Conservation (phyloP, 73 alveolate species). For the Paramecium biaurelia region DNA sequence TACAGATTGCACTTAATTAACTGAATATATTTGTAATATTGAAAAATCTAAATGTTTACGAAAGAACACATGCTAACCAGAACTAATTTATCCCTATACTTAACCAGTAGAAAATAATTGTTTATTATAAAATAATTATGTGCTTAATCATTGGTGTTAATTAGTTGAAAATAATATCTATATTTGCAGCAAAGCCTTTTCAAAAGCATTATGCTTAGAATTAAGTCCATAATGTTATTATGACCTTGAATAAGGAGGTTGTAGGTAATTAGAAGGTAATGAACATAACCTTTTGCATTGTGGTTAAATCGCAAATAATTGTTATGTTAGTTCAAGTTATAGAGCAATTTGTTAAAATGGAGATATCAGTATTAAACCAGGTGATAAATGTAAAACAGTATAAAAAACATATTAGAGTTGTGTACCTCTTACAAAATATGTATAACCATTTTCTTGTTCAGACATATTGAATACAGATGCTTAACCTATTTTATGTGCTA, state of each 20-base stretch:
- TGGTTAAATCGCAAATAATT: not conserved
- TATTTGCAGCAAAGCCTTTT: not conserved
- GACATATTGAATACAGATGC: not conserved
- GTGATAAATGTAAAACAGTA: not conserved
- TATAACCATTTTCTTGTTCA: not conserved
- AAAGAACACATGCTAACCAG: not conserved
- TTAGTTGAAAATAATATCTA: not conserved
- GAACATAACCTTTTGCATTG: not conserved
- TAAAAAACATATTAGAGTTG: not conserved
- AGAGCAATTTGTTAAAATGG: not conserved
- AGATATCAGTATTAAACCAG: not conserved
- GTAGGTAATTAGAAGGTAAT: not conserved
- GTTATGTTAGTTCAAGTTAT: not conserved
- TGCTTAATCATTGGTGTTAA: not conserved
- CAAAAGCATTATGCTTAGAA: constrained; percentile 29
- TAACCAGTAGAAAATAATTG: not conserved
- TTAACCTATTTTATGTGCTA: not conserved
- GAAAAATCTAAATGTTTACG: not conserved
- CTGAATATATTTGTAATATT: not conserved
- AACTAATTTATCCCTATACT: not conserved
- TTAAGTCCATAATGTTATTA: not conserved
- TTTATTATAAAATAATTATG: not conserved
- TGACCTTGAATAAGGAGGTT: not conserved
- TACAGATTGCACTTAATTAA: not conserved
- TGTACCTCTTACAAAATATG: not conserved